Base-by-base conservation (phyloP, 2,329 filamentous ascomycete genomes). In the Claviceps monticola region DNA sequence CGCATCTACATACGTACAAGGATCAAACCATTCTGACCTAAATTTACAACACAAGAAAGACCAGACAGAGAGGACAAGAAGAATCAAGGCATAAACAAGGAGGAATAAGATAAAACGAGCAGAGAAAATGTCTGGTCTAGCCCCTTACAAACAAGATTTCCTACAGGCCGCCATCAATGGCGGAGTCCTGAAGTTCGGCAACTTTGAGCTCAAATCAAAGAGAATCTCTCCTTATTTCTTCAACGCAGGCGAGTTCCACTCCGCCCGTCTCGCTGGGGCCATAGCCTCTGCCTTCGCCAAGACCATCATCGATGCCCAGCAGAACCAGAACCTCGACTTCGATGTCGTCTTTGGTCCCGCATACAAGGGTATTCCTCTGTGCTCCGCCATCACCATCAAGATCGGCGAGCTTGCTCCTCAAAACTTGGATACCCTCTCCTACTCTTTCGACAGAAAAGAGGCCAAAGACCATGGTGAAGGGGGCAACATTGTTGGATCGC, bases 331-430 rank as follows among this genome's bases (percentile, higher is more conserved):
- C 37, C 70, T 79, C 46, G 69, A 77, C 36, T 84, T 94, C 67
- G 91, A 97, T 66, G 78, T 97, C 60, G 75, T 97, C 62, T 97
- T 97, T 68, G 90, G 80, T 16, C 91, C 93, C 2, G 91, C 93
- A 9, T 98, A 97, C 76, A 98, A 97, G 73, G 93, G 93, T 45
- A 95, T 97, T 57, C 88, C 90, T 1, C 79, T 97, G n/a, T 86
- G 86, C 45, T 83, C 85, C 16, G 78, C 86, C 2, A 84, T 88
- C 16, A 77, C 84, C 39, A 79, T 86, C 64, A 85, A 89, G 66
- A 79, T 97, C 13, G 80, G 80, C 50, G 78, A 83, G 61, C 70
- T 89, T 11, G 82, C 88, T 56, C 72, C 78, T 17, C 68, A 71
- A 49, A 79, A 75, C 55, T 93, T 85, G 68, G 80, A 79, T 52